phyloP scores from a whole-genome alignment of 1,284 basidiomycete genomes.

The Trichosporon faecale region DNA sequence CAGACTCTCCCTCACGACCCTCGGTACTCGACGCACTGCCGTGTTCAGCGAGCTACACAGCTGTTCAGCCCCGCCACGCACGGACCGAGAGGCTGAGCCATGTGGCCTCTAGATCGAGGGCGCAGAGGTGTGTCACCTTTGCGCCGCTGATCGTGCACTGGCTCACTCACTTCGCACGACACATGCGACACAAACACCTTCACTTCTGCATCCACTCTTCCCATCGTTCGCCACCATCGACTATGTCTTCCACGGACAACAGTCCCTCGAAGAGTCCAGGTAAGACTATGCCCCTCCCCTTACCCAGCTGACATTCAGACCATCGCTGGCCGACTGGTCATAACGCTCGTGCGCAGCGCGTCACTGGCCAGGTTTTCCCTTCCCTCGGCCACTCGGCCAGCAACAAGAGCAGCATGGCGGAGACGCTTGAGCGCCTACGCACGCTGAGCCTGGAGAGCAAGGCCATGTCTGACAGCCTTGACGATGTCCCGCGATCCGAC shows the following conservation, averaged over 20 bases:
- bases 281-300: background rate
- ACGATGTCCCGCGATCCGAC: background rate
- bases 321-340: conserved; percentile 5
- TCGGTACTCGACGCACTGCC: too few species aligned
- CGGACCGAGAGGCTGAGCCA: background rate
- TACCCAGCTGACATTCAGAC: background rate
- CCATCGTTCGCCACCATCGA: background rate
- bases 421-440: background rate
- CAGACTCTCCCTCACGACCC: too few species aligned
- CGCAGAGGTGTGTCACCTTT: background rate
- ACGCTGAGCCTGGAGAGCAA: background rate
- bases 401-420: background rate
- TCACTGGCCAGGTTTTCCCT: background rate
- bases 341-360: background rate
- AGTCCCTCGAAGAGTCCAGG: background rate
- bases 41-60: too few species aligned
- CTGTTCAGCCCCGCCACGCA: too few species aligned
- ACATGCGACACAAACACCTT: background rate
- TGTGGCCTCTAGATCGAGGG: background rate
- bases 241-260: background rate
- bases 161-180: background rate
- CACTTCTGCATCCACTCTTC: background rate
- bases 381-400: background rate
- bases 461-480: background rate
- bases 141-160: background rate